Base-by-base conservation (phyloP, 78 protist species). In the Dictyostelium discoideum region DNA sequence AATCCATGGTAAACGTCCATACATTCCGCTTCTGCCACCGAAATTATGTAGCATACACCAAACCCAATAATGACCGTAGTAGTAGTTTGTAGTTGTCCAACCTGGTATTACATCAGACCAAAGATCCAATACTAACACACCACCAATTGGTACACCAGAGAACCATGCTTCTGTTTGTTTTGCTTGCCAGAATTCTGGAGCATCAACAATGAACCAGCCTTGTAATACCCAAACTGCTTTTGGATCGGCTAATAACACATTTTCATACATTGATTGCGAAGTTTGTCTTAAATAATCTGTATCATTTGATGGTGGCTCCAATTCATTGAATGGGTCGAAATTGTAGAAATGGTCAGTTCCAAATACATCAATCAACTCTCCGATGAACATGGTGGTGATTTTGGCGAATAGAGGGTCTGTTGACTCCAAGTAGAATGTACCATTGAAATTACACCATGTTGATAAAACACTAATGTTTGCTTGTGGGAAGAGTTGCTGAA, bases 321-420 rank as follows among this genome's bases (percentile, higher is more conserved):
- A 37, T 50, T 97, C 98, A 82, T 97, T 97, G 97, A 96, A 97
- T 77, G 97, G 96, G 72, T 97, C 98, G 57, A 92, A 82, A 48
- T 97, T 96, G 85, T 97, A 97, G 80, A 92, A 44, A 69, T 97
- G 98, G 73, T 95, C 97, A 13, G 98, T 97, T 9, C 98, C 98
- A 83, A 85, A 97, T 16, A 89, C 18, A 9, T 37, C 60, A 11
- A 13, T 54, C 37, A 83, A 92, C 3, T 24, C 39, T 9, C n/a
- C 48, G 10, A 97, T 89, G 65, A 95, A 97, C 18, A 46, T 3
- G 44, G 63, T 24, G 5, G 98, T 96, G 24, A 97, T 85, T 24
- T 93, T n/a, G 4, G 39, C 50, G 76, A 94, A 97, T 24, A 97
- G 18, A 6, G 97, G 97, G n/a, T 97, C 98, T n/a, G 65, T 9